These are phyloP conservation scores for Tylopilus sp. DNA, from an alignment of 768 basidiomycete genomes.

Conservation along the genomic window DNA sequence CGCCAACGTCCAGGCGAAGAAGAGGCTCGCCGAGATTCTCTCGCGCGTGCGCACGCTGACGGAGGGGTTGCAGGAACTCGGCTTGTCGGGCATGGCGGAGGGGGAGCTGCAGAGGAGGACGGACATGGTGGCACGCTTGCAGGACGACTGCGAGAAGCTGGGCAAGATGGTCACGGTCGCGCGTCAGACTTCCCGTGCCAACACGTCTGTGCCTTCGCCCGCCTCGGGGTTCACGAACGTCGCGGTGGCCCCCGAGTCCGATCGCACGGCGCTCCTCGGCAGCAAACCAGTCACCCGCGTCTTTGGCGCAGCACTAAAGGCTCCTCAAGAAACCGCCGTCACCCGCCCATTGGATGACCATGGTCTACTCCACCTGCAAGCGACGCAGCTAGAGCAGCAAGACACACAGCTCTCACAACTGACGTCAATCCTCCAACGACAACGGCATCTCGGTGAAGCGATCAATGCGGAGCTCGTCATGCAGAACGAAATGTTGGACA, in stretches of 20 bases:
- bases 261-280: slow-evolving; percentile 65
- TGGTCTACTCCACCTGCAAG: slow-evolving; percentile 77
- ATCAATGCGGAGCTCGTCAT: slow-evolving; percentile 77
- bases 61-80: slow-evolving; percentile 63
- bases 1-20: slow-evolving; percentile 81
- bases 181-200: slow-evolving; percentile 46
- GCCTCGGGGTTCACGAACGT: slow-evolving; percentile 28
- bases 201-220: slow-evolving; percentile 27
- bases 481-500: slow-evolving; percentile 87
- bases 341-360: slow-evolving; percentile 86
- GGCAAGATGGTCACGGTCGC: slow-evolving; percentile 81
- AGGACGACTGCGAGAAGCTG: slow-evolving; percentile 89
- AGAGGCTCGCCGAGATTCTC: slow-evolving; percentile 75
- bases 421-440: slow-evolving; percentile 77
- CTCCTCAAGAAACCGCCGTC: slow-evolving; percentile 74
- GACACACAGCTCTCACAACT: slow-evolving; percentile 79
- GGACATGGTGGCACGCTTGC: slow-evolving; percentile 84
- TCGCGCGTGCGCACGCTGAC: slow-evolving; percentile 70
- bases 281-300: slow-evolving; percentile 61
- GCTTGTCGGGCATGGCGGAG: slow-evolving; percentile 70
- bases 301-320: slow-evolving; percentile 60
- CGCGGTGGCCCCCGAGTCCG: slow-evolving; percentile 44
- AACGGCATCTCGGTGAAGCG: slow-evolving; percentile 81
- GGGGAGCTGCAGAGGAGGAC: slow-evolving; percentile 90
- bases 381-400: slow-evolving; percentile 77